Base-by-base conservation (phyloP, 257 asterid species). In the Primulina eburnea region DNA sequence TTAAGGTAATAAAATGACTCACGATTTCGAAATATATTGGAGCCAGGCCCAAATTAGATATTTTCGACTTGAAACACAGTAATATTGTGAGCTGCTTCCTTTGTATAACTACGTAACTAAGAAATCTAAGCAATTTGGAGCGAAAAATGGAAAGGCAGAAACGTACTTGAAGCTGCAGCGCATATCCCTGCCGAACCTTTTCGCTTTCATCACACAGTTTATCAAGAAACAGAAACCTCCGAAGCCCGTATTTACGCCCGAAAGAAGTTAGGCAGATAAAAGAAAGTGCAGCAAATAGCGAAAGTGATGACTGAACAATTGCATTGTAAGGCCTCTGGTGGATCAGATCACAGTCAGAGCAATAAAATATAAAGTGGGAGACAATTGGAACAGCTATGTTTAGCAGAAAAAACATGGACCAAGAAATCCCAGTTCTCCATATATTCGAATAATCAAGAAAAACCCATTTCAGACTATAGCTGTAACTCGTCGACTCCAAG, bases 391-490 rank as follows among this genome's bases (percentile, higher is more conserved):
- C 87, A 7, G 82, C 88, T n/a, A 93, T 74, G 14, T 89, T 75
- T 0, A 93, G 86, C 57, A 93, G 69, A 35, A 82, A 84, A 80
- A 93, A 93, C 35, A 93, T 67, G 1, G 95, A 89, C 97, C 98
- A 93, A 0, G 98, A 93, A 0, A 90, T 83, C 69, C 89, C 84
- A 1, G 94, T 82, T 43, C 77, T 80, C 96, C 95, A 93, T 12
- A 87, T 6, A 62, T 67, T 86, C 0, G 97, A 86, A 32, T 89
- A 89, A 66, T 92, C 98, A 2, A 90, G 83, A 62, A 89, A 90
- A 4, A 90, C 75, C 97, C 97, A 93, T 62, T 82, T 82, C 2
- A 90, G 72, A 64, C 89, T 87, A 14, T 90, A 79, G 52, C 78
- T 88, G 65, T 85, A 77, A 24, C 86, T 84, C 82, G 71, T 84